Evolutionary conservation across 2,329 filamentous ascomycete species (phyloP), one percentile per base, ranked within the genome.

Genomic region (Hypoxylon sp.): DNA sequence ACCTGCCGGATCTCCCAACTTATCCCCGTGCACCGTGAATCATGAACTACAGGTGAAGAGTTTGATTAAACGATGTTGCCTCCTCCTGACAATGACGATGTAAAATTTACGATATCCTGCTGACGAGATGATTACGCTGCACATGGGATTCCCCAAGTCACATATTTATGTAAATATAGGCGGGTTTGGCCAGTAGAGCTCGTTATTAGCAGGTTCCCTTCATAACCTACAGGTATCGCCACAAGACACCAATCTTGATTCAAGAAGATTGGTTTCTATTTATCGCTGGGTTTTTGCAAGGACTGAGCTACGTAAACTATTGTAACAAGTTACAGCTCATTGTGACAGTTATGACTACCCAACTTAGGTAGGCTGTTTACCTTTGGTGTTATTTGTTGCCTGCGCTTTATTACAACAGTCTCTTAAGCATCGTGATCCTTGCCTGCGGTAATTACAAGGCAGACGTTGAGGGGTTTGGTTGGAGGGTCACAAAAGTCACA

Each of bases 351-450:
- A 43, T 60, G 63, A 60, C 55, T 32, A 54, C 47, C 59, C 46
- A 53, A 17, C 44, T 55, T n/a, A 50, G 13, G 28, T 34, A 46
- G 39, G 26, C 54, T 56, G 53, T 55, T 50, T 56, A 20, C 28
- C 22, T 59, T 44, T 63, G 46, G 20, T 20, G 26, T 49, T 47
- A 56, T 64, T 68, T 64, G 63, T 52, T 64, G 59, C 54, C 52
- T 59, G 39, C 49, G 49, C 39, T 62, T 41, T 53, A 59, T 41
- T 54, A 64, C 32, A 57, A 26, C 34, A 22, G 26, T 54, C n/a
- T 55, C 37, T 55, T 37, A 51, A 56, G 47, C 52, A 66, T 68
- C 55, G 56, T 64, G 63, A 64, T 64, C 63, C 63, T 64, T 53
- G 53, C 41, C 44, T 63, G 63, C 65, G 62, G 39, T 62, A 58